Evolutionary conservation across 148 eudicot species (phyloP), one percentile per base, ranked within the genome.

Genomic region (Amaranthus hypochondriacus): DNA sequence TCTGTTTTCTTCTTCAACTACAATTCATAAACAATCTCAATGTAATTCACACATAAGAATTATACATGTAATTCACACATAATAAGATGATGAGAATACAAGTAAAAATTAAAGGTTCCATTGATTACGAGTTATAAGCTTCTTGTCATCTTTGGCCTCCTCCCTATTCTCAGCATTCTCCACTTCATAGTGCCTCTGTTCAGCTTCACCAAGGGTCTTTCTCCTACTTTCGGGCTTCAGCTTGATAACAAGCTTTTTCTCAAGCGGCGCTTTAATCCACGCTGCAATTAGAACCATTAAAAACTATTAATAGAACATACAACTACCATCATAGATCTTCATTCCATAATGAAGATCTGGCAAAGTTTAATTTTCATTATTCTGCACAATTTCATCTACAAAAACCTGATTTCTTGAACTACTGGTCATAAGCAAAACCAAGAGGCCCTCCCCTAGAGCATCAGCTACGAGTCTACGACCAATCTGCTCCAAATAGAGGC

Each of bases 231-330:
- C 11, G 70, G 49, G 55, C 73, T 55, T 70, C 73, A 5, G 61
- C 61, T 70, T 48, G 64, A 52, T 57, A 54, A 54, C 74, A 60
- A 56, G 74, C 74, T 18, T 71, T 71, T 43, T 46, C 74, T 71
- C 56, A 15, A 58, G 61, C 48, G 73, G 71, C 57, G 12, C 71
- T 5, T 68, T 51, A 68, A 68, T 52, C 71, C 71, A 68, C 4
- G 71, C 71, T 68, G 13, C 71, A 68, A 14, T 68, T 68, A 68
- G 44, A 68, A 68, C 71, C 73, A 54, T 15, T 0, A 48, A 58
- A 47, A 59, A 48, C 53, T 71, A 59, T 48, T 42, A 44, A 44
- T 51, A 56, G 50, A 71, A 58, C 60, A 57, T 15, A 71, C 43
- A 57, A 9, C 13, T 43, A 47, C 65, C 48, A 58, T 18, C 60